These are phyloP conservation scores for Pythium volutum DNA, from an alignment of 352 stramenopile genomes.

Conservation along the genomic window DNA sequence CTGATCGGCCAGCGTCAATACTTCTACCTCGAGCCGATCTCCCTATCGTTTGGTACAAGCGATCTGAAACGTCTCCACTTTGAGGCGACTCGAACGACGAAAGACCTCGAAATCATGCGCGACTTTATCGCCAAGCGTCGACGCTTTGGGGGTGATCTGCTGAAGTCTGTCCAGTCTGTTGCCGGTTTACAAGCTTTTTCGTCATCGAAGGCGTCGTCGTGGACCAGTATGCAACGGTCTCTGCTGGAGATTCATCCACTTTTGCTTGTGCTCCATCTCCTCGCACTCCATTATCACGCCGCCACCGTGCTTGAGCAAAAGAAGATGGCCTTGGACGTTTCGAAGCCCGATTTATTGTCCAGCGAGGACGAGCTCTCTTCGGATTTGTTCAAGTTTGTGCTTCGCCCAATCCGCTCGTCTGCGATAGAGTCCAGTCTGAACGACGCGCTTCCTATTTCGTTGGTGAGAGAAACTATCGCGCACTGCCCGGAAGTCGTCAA, in stretches of 20 bases:
- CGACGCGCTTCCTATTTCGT: slow-evolving; percentile 67
- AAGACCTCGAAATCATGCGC: slow-evolving; percentile 18
- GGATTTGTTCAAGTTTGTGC: slow-evolving; percentile 77
- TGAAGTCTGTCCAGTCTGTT: slow-evolving; percentile 13
- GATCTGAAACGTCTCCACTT: slow-evolving; percentile 20
- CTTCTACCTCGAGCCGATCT: slow-evolving; percentile 68
- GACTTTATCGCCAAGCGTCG: slow-evolving; percentile 20
- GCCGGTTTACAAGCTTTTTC: background rate
- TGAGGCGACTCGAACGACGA: slow-evolving; percentile 13
- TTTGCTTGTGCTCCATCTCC: slow-evolving; percentile 48
- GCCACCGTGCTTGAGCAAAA: slow-evolving; percentile 16
- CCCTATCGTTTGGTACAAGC: slow-evolving; percentile 18
- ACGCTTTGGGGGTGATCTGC: slow-evolving; percentile 18
- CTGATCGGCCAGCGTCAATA: slow-evolving; percentile 70
- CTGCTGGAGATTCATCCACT: slow-evolving; percentile 57
- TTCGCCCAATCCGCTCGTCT: slow-evolving; percentile 72
- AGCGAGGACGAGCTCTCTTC: slow-evolving; percentile 34
- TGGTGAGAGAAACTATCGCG: slow-evolving; percentile 73
- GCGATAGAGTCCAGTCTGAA: slow-evolving; percentile 77
- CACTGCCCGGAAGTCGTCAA: slow-evolving; percentile 78
- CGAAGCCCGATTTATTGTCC: slow-evolving; percentile 33
- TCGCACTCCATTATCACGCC: slow-evolving; percentile 57
- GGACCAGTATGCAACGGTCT: slow-evolving; percentile 53
- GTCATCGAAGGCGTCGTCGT: slow-evolving; percentile 23
- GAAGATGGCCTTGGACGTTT: background rate